Base-by-base conservation (phyloP, 139 green algal genomes). In the Spirogloea muscicola region DNA sequence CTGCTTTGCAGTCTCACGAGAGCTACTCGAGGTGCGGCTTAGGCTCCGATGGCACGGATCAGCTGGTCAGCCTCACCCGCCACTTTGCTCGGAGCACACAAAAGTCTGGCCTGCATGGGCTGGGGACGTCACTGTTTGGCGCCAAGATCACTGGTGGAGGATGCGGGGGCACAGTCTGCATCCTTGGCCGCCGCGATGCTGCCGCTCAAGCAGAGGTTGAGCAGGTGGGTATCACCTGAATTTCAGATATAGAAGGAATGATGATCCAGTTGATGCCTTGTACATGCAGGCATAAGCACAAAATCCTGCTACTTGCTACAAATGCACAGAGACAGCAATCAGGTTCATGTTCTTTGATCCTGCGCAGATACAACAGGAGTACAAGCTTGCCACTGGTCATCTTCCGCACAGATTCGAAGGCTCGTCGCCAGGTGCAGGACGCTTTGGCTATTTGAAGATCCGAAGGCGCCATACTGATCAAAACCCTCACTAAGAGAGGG, bases 111-210 rank as follows among this genome's bases (percentile, higher is more conserved):
- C n/a, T n/a, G n/a, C n/a, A n/a, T n/a, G n/a, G n/a, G n/a, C n/a
- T n/a, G n/a, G n/a, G 38, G 27, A 80, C 81, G 0, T 49, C 80
- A 0, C 70, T 98, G 39, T 96, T 85, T 62, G 93, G 93, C 1
- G 92, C 91, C 1, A 97, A 97, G 77, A 96, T 97, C 74, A 97
- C 91, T 0, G 93, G 93, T 1, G 93, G 93, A 5, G 93, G 93
- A 5, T 90, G 79, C 52, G 93, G 93, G 25, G 93, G 93, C 34
- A 91, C 87, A 4, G 90, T 95, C 41, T 92, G 86, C 76, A 76
- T 93, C 7, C 60, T 94, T 41, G 86, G 87, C 13, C 51, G 77
- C 31, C 79, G 49, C 18, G 63, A 44, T 5, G 25, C 21, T 29
- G 43, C n/a, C 1, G 42, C 38, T 29, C 6, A 65, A 55, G 72